phyloP scores from a whole-genome alignment of 2,329 filamentous ascomycete species.

The Rachicladosporium sp. region DNA sequence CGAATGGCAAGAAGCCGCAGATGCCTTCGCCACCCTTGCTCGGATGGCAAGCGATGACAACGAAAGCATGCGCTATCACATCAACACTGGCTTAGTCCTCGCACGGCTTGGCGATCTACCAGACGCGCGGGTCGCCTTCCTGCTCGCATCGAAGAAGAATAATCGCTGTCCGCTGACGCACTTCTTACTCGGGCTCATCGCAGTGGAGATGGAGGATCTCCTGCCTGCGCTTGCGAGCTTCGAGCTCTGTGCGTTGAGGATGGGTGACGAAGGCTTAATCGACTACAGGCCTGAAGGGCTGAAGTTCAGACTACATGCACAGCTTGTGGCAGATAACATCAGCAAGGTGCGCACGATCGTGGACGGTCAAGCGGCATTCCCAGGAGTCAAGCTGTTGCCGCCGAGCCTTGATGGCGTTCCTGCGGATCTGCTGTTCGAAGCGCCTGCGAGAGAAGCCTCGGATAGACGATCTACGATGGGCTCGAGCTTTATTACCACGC shows the following conservation, averaged over 20 bases:
- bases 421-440: conserved; percentile 17
- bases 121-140: conserved; percentile 13
- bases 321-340: conserved; percentile 8
- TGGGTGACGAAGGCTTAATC: conserved; percentile 6
- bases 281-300: conserved; percentile 10
- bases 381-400: not conserved
- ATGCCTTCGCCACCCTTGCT: conserved; percentile 15
- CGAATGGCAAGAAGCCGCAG: conserved; percentile 21
- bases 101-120: conserved; percentile 19
- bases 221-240: conserved; percentile 13
- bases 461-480: not conserved
- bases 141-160: conserved; percentile 12
- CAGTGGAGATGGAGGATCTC: conserved; percentile 14
- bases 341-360: conserved; percentile 3
- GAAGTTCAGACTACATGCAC: conserved; percentile 12
- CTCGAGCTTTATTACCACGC: no score
- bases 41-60: conserved; percentile 7
- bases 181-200: conserved; percentile 19
- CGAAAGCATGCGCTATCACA: conserved; percentile 11
- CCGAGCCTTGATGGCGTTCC: conserved; percentile 8
- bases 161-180: conserved; percentile 11
- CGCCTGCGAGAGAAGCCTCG: conserved; percentile 6
- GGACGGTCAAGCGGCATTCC: not conserved
- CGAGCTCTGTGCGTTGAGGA: conserved; percentile 8
- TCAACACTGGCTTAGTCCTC: conserved; percentile 21